Percentiles rank a stretch among this genome's conserved stretches.
phyloP scores from a whole-genome alignment of 2,329 filamentous ascomycete species.

The Fusarium ambrosium region DNA sequence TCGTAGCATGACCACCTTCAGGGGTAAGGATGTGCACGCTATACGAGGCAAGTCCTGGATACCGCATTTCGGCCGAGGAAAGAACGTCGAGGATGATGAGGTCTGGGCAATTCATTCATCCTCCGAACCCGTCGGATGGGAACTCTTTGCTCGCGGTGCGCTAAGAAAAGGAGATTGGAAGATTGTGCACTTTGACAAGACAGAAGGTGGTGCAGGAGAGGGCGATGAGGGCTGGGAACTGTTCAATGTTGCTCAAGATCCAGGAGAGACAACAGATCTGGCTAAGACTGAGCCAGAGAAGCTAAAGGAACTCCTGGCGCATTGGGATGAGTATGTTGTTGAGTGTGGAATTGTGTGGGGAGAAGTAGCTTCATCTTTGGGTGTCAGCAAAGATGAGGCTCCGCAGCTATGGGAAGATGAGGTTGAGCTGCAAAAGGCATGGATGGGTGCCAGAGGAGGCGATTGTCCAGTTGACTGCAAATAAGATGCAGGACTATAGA shows the following conservation, averaged over 20 bases:
- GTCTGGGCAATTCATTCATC: not conserved
- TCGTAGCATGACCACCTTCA: constrained; percentile 45
- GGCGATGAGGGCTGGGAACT: constrained; percentile 36
- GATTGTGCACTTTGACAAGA: constrained; percentile 46
- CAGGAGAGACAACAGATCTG: not conserved
- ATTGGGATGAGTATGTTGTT: constrained; percentile 52
- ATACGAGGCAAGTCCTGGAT: constrained; percentile 59
- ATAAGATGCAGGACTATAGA: not conserved
- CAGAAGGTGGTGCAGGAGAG: constrained; percentile 39
- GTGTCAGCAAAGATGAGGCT: constrained; percentile 9
- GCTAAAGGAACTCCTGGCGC: constrained; percentile 46
- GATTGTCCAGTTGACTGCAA: not conserved
- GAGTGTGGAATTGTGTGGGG: constrained; percentile 24
- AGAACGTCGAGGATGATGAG: not conserved
- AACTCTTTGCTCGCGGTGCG: constrained; percentile 51
- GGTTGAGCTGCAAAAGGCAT: not conserved
- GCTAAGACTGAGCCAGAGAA: constrained; percentile 2
- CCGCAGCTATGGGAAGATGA: constrained; percentile 2
- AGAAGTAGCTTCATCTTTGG: constrained; percentile 1
- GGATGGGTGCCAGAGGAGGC: not conserved
- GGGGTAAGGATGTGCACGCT: constrained; percentile 61
- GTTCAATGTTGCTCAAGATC: not conserved
- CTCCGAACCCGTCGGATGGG: constrained; percentile 15
- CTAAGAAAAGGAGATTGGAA: constrained; percentile 54
- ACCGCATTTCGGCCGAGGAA: not conserved